Base-by-base conservation (phyloP, 2,329 filamentous ascomycete genomes). In the Beauveria australis region DNA sequence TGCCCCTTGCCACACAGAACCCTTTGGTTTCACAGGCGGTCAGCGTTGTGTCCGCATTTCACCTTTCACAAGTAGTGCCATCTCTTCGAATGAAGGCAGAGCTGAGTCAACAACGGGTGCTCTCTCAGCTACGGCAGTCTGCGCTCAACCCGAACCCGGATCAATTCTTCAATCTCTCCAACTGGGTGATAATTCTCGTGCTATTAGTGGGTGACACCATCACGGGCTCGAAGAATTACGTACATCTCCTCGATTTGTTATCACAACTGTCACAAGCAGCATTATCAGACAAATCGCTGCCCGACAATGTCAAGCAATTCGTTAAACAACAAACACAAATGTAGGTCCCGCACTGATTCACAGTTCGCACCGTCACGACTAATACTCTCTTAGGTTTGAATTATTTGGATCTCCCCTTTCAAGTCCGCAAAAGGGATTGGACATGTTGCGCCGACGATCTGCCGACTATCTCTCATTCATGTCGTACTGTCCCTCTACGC, bases 191-290 rank as follows among this genome's bases (percentile, higher is more conserved):
- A 0, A 65, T 76, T 12, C 63, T 76, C 1, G 70, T 76, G 0
- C 67, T 76, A 1, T 63, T 77, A 0, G 74, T 76, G 0, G 75
- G 75, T 0, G 75, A 77, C 16, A 76, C 74, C 0, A 74, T 76
- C 7, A 76, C 74, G 0, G 74, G 73, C 1, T 72, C 73, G 3
- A 68, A 67, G 22, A 75, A 76, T 37, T 76, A 72, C 53, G 63
- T 63, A 0, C 73, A 73, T 54, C 66, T 76, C 0, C 63, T 75
- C 0, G 68, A 73, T 54, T 74, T 76, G 67, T 63, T 76, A 28
- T 66, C 69, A 7, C 73, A 67, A 24, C 63, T 76, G 1, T 65
- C 65, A 0, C 62, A 66, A 28, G 68, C 61, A 8, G 62, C 65
- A 0, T 65, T 66, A 3, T 65, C 62, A 6, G 65, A 67, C 1